Base-by-base conservation (phyloP, 805 yeast genomes). In the Komagataella pseudopastoris region DNA sequence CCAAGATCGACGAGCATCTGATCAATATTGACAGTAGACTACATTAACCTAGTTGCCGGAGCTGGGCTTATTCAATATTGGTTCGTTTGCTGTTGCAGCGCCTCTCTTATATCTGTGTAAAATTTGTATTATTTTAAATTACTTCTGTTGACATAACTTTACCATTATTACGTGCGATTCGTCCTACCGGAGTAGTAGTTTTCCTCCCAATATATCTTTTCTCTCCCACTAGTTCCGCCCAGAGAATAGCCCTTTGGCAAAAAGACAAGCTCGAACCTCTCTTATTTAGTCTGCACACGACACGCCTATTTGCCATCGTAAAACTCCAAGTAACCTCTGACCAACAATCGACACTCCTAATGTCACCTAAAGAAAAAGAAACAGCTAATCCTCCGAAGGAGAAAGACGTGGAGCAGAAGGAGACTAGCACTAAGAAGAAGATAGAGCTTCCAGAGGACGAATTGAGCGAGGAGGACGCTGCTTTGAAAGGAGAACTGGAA, bases 381-480 rank as follows among this genome's bases (percentile, higher is more conserved):
- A 47, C 51, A 46, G 23, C 48, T 43, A 49, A 49, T 36, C 43
- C 47, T 12, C 18, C 18, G 23, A 54, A 53, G 52, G 53, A 54
- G 46, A 46, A 49, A 23, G 45, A 52, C 48, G 50, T 56, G 55
- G 53, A 53, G 12, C 44, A 23, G 17, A 58, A 58, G 55, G 54
- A 52, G 16, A 55, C 51, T 17, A 53, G 51, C 18, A 54, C 57
- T 47, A 54, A 53, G 20, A 58, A 18, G 48, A 51, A 51, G 23
- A 39, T 18, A 20, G 23, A n/a, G 18, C 45, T 51, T 45, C 70
- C 68, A 43, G 95, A 83, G 60, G 96, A 89, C 63, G 96, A 89
- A 63, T 76, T 93, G 54, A 84, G 89, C 24, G 98, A 90, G 66
- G 98, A 91, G 66, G 99, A 93, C 67, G 84, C 80, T 58, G 86